Percentiles rank a stretch among this genome's conserved stretches.
Evolutionary conservation across 1,284 basidiomycete genomes (phyloP).

Genomic region (Pseudozyma pruni): DNA sequence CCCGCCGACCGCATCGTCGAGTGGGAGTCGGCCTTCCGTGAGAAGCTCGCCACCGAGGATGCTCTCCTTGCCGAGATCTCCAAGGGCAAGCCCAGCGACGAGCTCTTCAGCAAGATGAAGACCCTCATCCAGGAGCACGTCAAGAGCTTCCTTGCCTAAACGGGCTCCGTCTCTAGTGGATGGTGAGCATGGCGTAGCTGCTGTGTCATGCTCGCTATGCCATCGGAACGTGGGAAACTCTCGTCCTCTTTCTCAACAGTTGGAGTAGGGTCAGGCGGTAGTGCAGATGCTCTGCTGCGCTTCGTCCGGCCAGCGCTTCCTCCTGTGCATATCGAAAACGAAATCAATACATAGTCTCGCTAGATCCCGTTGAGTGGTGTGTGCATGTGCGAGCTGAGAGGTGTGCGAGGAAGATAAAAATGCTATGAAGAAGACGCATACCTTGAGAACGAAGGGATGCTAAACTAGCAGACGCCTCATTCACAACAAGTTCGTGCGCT

Average conservation of each 20-base stretch:
- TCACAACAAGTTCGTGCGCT: no score
- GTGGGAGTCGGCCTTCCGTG: conserved; percentile 91
- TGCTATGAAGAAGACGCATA: no score
- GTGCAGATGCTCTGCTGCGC: conserved; percentile 9
- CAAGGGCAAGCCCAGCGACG: conserved; percentile 83
- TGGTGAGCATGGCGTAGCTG: not conserved
- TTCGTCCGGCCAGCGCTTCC: not conserved
- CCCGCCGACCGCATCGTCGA: conserved; percentile 92
- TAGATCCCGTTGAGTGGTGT: conserved; percentile 11
- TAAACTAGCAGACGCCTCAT: no score
- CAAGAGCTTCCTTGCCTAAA: conserved; percentile 61
- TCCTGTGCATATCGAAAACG: conserved; percentile 33
- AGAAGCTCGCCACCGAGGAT: conserved; percentile 71
- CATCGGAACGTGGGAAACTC: no score
- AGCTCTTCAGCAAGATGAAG: conserved; percentile 82
- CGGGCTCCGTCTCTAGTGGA: not conserved
- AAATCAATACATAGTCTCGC: conserved; percentile 49
- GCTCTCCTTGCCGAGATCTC: conserved; percentile 74
- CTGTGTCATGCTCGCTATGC: not conserved
- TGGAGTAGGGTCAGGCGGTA: not conserved
- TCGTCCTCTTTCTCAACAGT: conserved; percentile 1
- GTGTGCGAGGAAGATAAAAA: no score
- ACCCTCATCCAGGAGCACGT: conserved; percentile 60
- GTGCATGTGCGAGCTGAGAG: not conserved
- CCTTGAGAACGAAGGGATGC: no score